Conservation (phyloP, 2,329 filamentous ascomycete genomes). For the Madurella mycetomatis region DNA sequence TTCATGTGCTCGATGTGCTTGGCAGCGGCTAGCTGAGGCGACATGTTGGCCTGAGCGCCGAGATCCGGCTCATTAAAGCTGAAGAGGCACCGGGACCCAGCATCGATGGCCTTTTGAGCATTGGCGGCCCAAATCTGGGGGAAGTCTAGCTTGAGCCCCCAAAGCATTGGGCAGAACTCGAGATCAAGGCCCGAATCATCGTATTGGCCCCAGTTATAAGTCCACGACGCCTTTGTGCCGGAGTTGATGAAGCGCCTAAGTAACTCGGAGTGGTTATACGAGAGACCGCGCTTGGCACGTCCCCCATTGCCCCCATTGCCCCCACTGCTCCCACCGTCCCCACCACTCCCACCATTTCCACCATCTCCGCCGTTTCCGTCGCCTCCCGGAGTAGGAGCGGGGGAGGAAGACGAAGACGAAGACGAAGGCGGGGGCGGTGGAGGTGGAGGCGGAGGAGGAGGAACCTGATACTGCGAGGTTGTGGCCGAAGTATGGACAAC, state of each 20-base stretch:
- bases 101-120: slow-evolving; percentile 47
- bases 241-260: slow-evolving; percentile 46
- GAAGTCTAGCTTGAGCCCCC: slow-evolving; percentile 45
- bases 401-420: neutral
- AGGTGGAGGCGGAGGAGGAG: slow-evolving; percentile 10
- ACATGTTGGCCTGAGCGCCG: slow-evolving; percentile 54
- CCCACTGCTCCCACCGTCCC: slow-evolving; percentile 17
- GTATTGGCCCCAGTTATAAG: slow-evolving; percentile 63
- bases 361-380: too few relatives aligned
- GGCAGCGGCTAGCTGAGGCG: slow-evolving; percentile 46
- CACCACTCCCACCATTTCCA: too few relatives aligned
- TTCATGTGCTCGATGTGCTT: slow-evolving; percentile 53
- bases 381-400: too few relatives aligned
- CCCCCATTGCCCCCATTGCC: neutral
- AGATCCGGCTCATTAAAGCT: slow-evolving; percentile 71
- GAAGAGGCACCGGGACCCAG: slow-evolving; percentile 54
- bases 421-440: slow-evolving; percentile 11
- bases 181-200: slow-evolving; percentile 41
- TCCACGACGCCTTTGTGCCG: slow-evolving; percentile 50
- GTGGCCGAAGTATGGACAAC: slow-evolving; percentile 9
- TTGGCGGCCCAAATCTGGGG: slow-evolving; percentile 47
- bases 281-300: slow-evolving; percentile 58
- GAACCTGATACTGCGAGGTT: slow-evolving; percentile 5
- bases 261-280: slow-evolving; percentile 58
- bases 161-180: slow-evolving; percentile 65